These are phyloP conservation scores for Tolypocladium cylindrosporum DNA, from an alignment of 2,329 filamentous ascomycete species.

Conservation along the genomic window DNA sequence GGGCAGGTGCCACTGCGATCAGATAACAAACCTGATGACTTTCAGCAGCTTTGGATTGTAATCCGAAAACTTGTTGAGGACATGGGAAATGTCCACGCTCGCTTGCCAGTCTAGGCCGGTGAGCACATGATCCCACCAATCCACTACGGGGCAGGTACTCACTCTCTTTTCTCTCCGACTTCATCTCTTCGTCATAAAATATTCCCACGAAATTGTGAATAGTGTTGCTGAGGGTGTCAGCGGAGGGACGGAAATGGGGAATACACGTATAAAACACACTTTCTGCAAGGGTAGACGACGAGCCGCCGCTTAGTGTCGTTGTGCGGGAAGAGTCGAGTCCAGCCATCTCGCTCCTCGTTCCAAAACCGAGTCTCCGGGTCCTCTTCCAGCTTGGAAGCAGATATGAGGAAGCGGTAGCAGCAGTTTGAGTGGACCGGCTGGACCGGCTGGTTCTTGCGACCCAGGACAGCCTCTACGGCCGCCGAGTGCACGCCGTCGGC, in stretches of 20 bases:
- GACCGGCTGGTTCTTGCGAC: constrained; percentile 13
- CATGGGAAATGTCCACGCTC: constrained; percentile 15
- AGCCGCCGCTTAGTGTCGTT: constrained; percentile 14
- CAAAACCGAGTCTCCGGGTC: constrained; percentile 21
- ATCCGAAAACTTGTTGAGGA: constrained; percentile 16
- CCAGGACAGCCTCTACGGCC: constrained; percentile 17
- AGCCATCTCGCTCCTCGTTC: constrained; percentile 15
- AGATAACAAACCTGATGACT: constrained; percentile 15
- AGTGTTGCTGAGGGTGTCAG: constrained; percentile 12
- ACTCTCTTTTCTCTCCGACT: constrained; percentile 10
- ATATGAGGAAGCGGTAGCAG: constrained; percentile 26
- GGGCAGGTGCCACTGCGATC: too few relatives aligned
- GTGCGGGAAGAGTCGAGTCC: constrained; percentile 13
- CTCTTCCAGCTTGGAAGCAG: constrained; percentile 14
- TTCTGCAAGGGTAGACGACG: constrained; percentile 22
- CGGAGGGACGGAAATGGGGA: not conserved
- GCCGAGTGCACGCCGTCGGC: constrained; percentile 33
- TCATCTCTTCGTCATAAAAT: constrained; percentile 14
- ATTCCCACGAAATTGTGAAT: constrained; percentile 24
- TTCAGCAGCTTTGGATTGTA: constrained; percentile 16
- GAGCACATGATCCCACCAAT: not conserved
- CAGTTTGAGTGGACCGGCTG: constrained; percentile 18
- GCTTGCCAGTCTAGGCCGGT: constrained; percentile 18
- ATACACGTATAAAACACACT: constrained; percentile 8
- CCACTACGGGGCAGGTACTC: not conserved